A percentile compares a stretch with the other conserved stretches of the same genome.
Evolutionary conservation across 805 yeast species (phyloP).

Genomic region (Komagataella ulmi): DNA sequence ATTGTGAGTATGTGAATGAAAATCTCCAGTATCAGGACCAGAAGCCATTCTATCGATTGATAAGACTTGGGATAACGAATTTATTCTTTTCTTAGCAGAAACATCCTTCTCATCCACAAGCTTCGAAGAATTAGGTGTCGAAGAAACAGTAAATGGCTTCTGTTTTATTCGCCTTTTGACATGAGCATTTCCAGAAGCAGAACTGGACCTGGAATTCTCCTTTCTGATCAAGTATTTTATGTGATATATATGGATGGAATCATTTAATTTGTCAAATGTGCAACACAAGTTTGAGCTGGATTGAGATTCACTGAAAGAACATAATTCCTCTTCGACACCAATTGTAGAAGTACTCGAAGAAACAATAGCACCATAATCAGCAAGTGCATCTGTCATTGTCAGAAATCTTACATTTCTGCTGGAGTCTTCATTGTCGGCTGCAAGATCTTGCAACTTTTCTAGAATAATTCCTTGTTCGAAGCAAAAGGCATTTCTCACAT

Average conservation of each 20-base stretch:
- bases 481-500: conserved; percentile 43
- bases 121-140: conserved; percentile 28
- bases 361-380: conserved; percentile 58
- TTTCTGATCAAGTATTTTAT: conserved; percentile 25
- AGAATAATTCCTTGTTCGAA: conserved; percentile 58
- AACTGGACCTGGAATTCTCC: neutral
- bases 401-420: conserved; percentile 28
- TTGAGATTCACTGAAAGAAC: conserved; percentile 35
- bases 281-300: conserved; percentile 31
- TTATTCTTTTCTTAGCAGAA: conserved; percentile 13
- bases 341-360: conserved; percentile 60
- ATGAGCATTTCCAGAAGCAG: neutral
- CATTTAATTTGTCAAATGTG: conserved; percentile 36
- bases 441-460: conserved; percentile 25
- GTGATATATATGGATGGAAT: conserved; percentile 39
- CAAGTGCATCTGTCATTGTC: conserved; percentile 61
- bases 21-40: conserved; percentile 17
- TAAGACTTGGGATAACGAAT: conserved; percentile 24
- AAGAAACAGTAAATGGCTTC: conserved; percentile 2
- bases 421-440: neutral
- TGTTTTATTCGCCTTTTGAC: neutral
- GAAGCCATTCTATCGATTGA: conserved; percentile 33
- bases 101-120: conserved; percentile 18
- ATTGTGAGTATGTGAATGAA: conserved; percentile 11
- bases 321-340: conserved; percentile 39